Evolutionary conservation across 2,329 filamentous ascomycete genomes (phyloP).

Genomic region (Colletotrichum australisinense): DNA sequence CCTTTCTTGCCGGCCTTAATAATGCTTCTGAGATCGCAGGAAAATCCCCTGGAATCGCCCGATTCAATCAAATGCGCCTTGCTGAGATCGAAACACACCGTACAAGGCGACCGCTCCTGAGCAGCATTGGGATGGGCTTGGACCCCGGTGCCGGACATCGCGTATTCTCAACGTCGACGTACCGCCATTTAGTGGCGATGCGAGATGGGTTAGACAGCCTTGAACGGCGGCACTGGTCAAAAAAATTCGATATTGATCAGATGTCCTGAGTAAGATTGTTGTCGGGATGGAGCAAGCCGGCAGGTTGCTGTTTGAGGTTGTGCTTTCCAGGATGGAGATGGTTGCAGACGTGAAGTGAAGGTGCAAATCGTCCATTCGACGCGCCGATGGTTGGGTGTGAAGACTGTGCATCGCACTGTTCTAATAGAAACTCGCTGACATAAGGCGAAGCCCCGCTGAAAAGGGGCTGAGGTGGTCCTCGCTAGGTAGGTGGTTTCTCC

Average conservation of each 20-base stretch:
- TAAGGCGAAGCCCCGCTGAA: neutral
- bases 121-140: neutral
- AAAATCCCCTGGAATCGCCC: neutral
- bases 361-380: neutral
- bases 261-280: neutral
- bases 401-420: neutral
- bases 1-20: neutral
- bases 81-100: neutral
- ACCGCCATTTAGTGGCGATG: neutral
- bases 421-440: neutral
- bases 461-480: neutral
- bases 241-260: neutral
- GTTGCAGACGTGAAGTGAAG: neutral
- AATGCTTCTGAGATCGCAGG: neutral
- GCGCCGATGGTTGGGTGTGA: neutral
- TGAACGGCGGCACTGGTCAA: neutral
- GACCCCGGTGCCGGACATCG: neutral
- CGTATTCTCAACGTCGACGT: too few species aligned
- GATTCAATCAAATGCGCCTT: neutral
- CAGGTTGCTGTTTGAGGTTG: neutral
- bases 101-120: neutral
- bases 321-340: neutral
- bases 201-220: neutral
- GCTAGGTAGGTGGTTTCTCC: neutral
- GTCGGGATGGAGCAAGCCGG: neutral